These are phyloP conservation scores for Psophocarpus tetragonolobus DNA, from an alignment of 306 rosid genomes.

Conservation along the genomic window DNA sequence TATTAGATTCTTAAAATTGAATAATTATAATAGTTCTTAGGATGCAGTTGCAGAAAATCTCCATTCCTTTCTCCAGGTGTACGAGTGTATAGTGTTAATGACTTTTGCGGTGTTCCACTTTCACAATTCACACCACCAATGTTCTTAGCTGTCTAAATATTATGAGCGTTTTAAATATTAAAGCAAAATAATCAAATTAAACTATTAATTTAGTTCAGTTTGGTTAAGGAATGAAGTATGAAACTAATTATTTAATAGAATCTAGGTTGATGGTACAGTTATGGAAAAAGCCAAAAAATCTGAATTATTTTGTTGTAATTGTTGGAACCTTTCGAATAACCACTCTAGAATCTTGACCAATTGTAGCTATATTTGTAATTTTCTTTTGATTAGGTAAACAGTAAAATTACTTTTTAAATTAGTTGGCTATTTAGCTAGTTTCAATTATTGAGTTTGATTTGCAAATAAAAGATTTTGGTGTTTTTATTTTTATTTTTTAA, in stretches of 20 bases:
- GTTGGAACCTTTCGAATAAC: neutral
- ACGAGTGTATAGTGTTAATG: neutral
- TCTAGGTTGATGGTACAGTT: neutral
- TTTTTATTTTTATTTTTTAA: neutral
- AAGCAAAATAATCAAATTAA: neutral
- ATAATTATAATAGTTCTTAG: neutral
- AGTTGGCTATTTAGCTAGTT: neutral
- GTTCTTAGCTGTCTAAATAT: slow-evolving; percentile 39
- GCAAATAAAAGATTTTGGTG: neutral
- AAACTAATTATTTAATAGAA: neutral
- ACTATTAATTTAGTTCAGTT: neutral
- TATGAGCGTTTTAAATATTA: neutral
- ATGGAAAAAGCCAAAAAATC: neutral
- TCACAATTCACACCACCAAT: slow-evolving; percentile 31
- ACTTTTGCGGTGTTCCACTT: slow-evolving; percentile 14
- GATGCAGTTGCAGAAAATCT: slow-evolving; percentile 7
- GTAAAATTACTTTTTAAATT: neutral
- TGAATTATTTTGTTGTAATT: neutral
- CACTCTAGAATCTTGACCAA: neutral
- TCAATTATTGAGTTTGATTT: neutral
- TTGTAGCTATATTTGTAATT: neutral
- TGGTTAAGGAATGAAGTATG: neutral
- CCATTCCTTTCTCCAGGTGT: slow-evolving; percentile 20
- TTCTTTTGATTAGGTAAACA: neutral
- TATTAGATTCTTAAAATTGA: neutral